Evolutionary conservation across 164 flowering plant genomes (phyloP), one percentile per base, ranked within the genome.

Genomic region (Chimonanthus salicifolius): DNA sequence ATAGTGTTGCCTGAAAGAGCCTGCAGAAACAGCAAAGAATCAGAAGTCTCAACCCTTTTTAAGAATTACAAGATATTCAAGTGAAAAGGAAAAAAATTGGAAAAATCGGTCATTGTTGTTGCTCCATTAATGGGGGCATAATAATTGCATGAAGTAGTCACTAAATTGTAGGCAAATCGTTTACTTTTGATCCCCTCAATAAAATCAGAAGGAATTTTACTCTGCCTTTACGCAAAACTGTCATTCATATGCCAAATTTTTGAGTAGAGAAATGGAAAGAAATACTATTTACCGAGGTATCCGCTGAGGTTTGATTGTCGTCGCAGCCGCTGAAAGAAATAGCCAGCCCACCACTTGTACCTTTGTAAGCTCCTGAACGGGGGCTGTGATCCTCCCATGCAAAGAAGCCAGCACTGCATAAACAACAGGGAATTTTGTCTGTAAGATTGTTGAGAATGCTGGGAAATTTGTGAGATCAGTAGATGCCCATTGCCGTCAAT

Each of bases 341-440:
- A 16, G 92, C 97, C 8, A 74, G 67, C 3, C 94, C 94, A 6
- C 94, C 97, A 8, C 78, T 84, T 50, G 92, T 87, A 5, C 93
- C 92, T 77, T 85, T 90, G 50, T 82, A 75, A 63, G 75, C 72
- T 20, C 65, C 76, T 4, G 79, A 71, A 72, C 70, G 74, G 62
- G 72, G 67, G 6, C 80, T 72, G 2, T 90, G 88, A 71, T 88
- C 85, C 65, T 88, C 85, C 97, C 93, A 92, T 13, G 7, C 16
- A 50, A 79, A 87, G 70, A 49, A 63, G n/a, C 90, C 92, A 58
- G 78, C 78, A 80, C 92, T 88, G 70, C 16, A 46, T 49, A 21
- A 71, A 58, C 33, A 33, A 33, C 33, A 33, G 33, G 33, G 33
- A 33, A 33, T 33, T 33, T 33, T 33, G 33, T 33, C 33, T 33